Percentiles rank a stretch among this genome's conserved stretches.
phyloP scores from a whole-genome alignment of 148 eudicot species.

The Rhododendron ovatum region DNA sequence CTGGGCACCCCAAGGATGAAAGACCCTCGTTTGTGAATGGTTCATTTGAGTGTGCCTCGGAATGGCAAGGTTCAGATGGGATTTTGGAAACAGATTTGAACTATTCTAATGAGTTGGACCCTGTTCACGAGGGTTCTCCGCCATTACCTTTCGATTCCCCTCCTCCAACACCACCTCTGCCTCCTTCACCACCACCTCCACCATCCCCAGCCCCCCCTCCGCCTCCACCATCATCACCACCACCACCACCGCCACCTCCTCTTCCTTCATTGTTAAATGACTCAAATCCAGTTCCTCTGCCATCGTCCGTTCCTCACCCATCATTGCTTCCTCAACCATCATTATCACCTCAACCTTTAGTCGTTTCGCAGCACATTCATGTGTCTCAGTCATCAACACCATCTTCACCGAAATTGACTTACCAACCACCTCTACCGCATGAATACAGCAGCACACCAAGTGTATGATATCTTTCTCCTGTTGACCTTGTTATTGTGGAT shows the following conservation, averaged over 20 bases:
- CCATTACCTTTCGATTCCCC: constrained; percentile 73
- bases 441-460: constrained; percentile 29
- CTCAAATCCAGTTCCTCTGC: constrained; percentile 20
- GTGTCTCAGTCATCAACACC: constrained; percentile 35
- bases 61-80: constrained; percentile 25
- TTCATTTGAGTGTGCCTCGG: constrained; percentile 20
- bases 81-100: constrained; percentile 20
- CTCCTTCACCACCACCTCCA: constrained; percentile 69
- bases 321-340: constrained; percentile 21
- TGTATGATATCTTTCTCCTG: constrained; percentile 25
- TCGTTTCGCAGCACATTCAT: constrained; percentile 31
- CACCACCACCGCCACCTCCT: constrained; percentile 26
- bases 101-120: constrained; percentile 24
- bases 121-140: constrained; percentile 58
- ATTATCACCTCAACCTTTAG: constrained; percentile 28
- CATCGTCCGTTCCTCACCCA: constrained; percentile 22
- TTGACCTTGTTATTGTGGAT: background rate
- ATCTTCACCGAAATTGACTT: constrained; percentile 24
- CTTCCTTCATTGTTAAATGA: constrained; percentile 20
- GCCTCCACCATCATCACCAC: constrained; percentile 31
- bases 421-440: constrained; percentile 23
- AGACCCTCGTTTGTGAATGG: constrained; percentile 19
- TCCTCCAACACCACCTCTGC: constrained; percentile 80
- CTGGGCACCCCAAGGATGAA: constrained; percentile 63
- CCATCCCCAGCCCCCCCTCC: constrained; percentile 39